Conservation (phyloP, 345 rosid species). For the Euphorbia pulcherrima region DNA sequence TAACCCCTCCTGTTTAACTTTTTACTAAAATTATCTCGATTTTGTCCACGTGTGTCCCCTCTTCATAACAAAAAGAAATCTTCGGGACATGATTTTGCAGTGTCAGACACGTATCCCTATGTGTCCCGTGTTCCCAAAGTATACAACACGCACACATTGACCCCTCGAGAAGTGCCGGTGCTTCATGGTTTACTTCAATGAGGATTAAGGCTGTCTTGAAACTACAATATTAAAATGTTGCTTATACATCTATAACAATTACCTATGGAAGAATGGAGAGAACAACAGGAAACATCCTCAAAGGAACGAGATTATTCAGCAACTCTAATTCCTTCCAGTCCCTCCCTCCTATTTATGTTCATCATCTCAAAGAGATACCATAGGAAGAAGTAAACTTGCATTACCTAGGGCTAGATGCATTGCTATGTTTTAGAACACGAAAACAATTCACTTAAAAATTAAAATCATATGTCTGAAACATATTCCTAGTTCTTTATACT, state of each 20-base stretch:
- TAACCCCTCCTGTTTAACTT: no score
- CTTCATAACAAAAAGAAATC: no score
- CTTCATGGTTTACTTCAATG: no score
- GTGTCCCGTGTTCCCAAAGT: no score
- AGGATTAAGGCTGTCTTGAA: neutral
- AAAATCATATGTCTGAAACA: neutral
- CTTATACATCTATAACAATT: neutral
- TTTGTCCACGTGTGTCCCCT: no score
- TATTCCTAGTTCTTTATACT: neutral
- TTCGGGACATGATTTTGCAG: no score
- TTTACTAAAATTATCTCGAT: no score
- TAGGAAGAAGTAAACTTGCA: neutral
- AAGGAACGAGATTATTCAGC: neutral
- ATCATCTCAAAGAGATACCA: neutral
- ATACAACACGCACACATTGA: no score
- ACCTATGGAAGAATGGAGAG: neutral
- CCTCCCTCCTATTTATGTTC: neutral
- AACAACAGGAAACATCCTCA: neutral
- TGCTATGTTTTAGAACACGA: neutral
- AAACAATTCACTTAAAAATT: neutral
- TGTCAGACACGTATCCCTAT: no score
- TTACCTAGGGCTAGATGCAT: neutral
- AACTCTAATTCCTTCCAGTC: neutral
- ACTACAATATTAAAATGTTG: neutral
- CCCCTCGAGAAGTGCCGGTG: no score